phyloP scores from a whole-genome alignment of 306 rosid species.

The Castanea sativa region DNA sequence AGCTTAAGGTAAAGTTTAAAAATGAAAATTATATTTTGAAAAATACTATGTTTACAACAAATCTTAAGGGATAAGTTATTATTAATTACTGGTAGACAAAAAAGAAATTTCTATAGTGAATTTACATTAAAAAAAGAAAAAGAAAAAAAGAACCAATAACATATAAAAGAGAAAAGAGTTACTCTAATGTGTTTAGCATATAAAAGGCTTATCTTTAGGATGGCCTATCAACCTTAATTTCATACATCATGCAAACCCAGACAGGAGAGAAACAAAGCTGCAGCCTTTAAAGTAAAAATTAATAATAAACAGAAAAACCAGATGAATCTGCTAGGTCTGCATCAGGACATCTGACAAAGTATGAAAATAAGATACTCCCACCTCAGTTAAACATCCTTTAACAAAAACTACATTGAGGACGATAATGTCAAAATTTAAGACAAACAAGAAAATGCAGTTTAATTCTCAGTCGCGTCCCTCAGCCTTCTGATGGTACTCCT shows the following conservation, averaged over 20 bases:
- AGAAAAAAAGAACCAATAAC: too few species aligned
- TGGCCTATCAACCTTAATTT: background rate
- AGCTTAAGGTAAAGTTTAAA: too few species aligned
- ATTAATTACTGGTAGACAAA: too few species aligned
- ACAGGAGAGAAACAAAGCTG: background rate
- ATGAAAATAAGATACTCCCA: background rate
- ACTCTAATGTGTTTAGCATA: too few species aligned
- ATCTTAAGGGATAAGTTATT: too few species aligned
- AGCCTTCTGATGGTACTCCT: constrained; percentile 77
- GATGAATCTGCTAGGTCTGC: background rate
- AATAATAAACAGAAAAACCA: background rate
- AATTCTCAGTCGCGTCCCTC: constrained; percentile 35
- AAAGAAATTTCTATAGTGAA: too few species aligned
- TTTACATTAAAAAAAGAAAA: too few species aligned
- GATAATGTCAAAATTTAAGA: constrained; percentile 3
- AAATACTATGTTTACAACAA: accelerated
- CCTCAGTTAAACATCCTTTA: background rate
- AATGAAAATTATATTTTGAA: too few species aligned
- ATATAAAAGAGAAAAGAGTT: too few species aligned
- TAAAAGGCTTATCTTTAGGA: background rate
- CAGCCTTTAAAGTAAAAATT: background rate
- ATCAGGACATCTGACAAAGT: constrained; percentile 2
- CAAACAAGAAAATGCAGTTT: background rate
- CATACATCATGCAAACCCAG: background rate
- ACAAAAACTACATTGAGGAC: background rate